Percentiles rank a stretch among this genome's conserved stretches.
Conservation (phyloP, 2,329 filamentous ascomycete genomes). For the Fusarium robinianum region DNA sequence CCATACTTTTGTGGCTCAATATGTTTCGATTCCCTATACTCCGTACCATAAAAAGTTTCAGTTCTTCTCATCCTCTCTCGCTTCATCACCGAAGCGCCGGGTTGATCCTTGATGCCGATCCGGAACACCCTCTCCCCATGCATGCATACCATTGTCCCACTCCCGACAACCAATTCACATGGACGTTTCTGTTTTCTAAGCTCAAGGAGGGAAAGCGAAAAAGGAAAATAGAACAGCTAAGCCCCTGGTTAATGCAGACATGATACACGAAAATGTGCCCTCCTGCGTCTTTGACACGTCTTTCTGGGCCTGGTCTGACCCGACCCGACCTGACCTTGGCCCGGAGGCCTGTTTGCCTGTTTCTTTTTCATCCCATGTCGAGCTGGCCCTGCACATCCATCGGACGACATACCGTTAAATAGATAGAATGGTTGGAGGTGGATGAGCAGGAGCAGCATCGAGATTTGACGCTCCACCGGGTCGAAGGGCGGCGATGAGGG, state of each 20-base stretch:
- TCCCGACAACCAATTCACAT: slow-evolving; percentile 16
- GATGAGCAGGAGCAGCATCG: slow-evolving; percentile 1
- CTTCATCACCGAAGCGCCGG: not conserved
- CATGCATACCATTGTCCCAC: slow-evolving; percentile 17
- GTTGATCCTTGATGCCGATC: slow-evolving; percentile 26
- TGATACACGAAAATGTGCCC: slow-evolving; percentile 9
- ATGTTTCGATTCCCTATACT: slow-evolving; percentile 3
- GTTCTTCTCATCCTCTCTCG: not conserved
- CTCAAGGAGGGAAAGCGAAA: slow-evolving; percentile 12
- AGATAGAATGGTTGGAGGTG: slow-evolving; percentile 5
- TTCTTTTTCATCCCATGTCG: not conserved
- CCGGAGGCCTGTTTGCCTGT: not conserved
- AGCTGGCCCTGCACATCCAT: not conserved
- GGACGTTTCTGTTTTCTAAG: slow-evolving; percentile 19
- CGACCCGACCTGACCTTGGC: not conserved
- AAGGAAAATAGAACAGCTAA: slow-evolving; percentile 8
- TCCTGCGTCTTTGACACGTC: slow-evolving; percentile 11
- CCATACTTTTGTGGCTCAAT: not conserved
- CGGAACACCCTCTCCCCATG: slow-evolving; percentile 16
- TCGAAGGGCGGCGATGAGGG: slow-evolving; percentile 10
- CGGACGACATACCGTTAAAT: slow-evolving; percentile 3
- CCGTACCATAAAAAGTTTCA: no score
- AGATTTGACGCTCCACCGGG: slow-evolving; percentile 20
- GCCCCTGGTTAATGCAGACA: slow-evolving; percentile 19
- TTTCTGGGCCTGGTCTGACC: not conserved